Evolutionary conservation across 805 yeast species (phyloP).

Genomic region (Schwanniomyces occidentalis): DNA sequence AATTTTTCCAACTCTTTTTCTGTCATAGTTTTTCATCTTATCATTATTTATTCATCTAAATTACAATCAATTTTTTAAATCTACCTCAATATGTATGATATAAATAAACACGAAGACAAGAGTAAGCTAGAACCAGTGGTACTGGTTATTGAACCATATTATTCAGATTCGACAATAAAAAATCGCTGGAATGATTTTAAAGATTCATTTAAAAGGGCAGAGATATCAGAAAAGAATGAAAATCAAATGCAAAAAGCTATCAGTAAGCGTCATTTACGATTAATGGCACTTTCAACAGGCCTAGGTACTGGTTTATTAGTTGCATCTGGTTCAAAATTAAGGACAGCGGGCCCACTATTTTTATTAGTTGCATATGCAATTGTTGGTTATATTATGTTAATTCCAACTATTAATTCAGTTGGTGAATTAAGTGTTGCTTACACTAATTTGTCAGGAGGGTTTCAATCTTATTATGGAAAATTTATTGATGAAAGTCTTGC

Average conservation of each 20-base stretch:
- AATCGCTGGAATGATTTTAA: too few relatives aligned
- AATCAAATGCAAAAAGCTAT: constrained; percentile 9
- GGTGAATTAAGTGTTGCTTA: constrained; percentile 62
- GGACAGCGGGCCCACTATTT: constrained; percentile 67
- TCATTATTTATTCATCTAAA: too few relatives aligned
- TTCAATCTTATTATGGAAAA: constrained; percentile 56
- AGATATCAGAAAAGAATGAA: too few relatives aligned
- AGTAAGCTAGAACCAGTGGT: too few relatives aligned
- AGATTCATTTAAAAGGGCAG: too few relatives aligned
- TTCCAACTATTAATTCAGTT: constrained; percentile 41
- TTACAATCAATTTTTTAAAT: too few relatives aligned
- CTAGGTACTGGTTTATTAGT: constrained; percentile 70
- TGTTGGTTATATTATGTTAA: constrained; percentile 51
- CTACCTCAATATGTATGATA: too few relatives aligned
- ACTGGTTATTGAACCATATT: too few relatives aligned
- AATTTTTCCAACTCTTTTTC: too few relatives aligned
- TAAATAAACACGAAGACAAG: too few relatives aligned
- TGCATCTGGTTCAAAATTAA: constrained; percentile 49
- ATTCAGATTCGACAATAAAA: too few relatives aligned
- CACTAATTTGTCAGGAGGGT: constrained; percentile 65
- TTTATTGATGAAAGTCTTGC: constrained; percentile 64
- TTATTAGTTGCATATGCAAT: constrained; percentile 55
- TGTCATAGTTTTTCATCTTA: too few relatives aligned
- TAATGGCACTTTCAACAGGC: constrained; percentile 68
- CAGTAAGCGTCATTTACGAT: constrained; percentile 59